A percentile compares a stretch with the other conserved stretches of the same genome.
These are phyloP conservation scores for Toxicodendron radicans DNA, from an alignment of 345 rosid genomes.

Conservation along the genomic window DNA sequence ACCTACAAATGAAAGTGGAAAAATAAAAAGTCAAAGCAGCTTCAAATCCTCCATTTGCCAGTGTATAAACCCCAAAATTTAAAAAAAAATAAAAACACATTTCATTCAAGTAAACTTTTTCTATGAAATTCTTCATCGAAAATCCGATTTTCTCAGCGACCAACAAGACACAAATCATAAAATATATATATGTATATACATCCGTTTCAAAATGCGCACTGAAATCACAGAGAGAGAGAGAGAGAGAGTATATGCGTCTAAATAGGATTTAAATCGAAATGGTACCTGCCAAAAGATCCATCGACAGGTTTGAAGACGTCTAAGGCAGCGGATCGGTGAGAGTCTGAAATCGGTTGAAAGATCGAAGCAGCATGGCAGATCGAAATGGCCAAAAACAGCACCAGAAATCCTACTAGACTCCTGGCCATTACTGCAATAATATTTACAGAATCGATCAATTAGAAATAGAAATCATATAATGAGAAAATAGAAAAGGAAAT, in stretches of 20 bases:
- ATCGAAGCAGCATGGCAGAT: slow-evolving; percentile 56
- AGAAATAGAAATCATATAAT: background rate
- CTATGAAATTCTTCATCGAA: background rate
- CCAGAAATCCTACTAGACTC: slow-evolving; percentile 41
- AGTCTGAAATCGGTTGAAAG: slow-evolving; percentile 75
- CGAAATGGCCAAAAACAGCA: slow-evolving; percentile 42
- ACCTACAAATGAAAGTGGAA: background rate
- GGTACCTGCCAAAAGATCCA: slow-evolving; percentile 74
- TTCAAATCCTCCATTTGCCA: background rate
- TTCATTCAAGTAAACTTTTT: background rate
- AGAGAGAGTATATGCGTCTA: background rate
- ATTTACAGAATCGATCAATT: background rate
- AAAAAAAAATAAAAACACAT: background rate
- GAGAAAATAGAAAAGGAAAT: background rate
- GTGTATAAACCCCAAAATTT: background rate
- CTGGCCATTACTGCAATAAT: slow-evolving; percentile 51
- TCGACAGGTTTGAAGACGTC: slow-evolving; percentile 60
- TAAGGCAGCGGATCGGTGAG: slow-evolving; percentile 91
- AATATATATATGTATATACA: background rate
- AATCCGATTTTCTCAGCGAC: background rate
- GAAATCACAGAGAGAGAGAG: background rate
- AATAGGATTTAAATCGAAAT: slow-evolving; percentile 20
- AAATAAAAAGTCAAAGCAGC: background rate
- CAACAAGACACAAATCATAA: background rate
- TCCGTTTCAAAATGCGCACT: no score